Evolutionary conservation across 2,329 filamentous ascomycete species (phyloP), one percentile per base, ranked within the genome.

Genomic region (Venturia carpophila): DNA sequence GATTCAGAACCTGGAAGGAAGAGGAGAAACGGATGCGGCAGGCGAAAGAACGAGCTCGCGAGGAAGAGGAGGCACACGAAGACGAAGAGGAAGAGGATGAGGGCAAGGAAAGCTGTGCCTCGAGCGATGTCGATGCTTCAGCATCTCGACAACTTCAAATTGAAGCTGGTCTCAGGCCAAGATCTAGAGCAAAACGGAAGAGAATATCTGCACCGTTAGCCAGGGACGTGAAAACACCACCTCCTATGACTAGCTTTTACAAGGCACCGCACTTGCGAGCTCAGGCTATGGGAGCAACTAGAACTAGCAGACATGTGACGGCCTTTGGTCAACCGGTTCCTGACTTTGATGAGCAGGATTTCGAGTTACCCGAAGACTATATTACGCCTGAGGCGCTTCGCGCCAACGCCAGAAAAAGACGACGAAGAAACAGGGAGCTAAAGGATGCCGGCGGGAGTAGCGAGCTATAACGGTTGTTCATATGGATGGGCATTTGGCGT

Each of bases 181-280:
- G 78, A 41, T 42, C 61, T 10, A 27, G n/a, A 37, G 49, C 43
- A 11, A 66, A 68, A 6, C 72, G 71, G 0, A 71, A 73, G 61
- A 71, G 47, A 21, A 34, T 15, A 37, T 58, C 52, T 17, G 52
- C 52, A 3, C 17, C 52, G n/a, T 15, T 15, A 34, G 11, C 56
- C 19, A 17, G 27, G 17, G 60, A 69, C 37, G 56, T 62, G 3
- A 52, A 52, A 11, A 34, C 27, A 34, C 64, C 69, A 45, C 71
- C 70, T 58, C 88, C 90, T 45, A 92, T 97, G 72, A 88, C 80
- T n/a, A 96, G 91, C 0, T 97, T 97, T 78, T 97, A 92, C 73
- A 75, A 82, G 21, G 92, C 94, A 76, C 86, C 83, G 30, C 87
- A 95, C 71, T 83, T 93, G 67, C 87, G 93, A 34, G 90, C 92